phyloP scores from a whole-genome alignment of 2,329 filamentous ascomycete species.

The Aspergillus sp. region DNA sequence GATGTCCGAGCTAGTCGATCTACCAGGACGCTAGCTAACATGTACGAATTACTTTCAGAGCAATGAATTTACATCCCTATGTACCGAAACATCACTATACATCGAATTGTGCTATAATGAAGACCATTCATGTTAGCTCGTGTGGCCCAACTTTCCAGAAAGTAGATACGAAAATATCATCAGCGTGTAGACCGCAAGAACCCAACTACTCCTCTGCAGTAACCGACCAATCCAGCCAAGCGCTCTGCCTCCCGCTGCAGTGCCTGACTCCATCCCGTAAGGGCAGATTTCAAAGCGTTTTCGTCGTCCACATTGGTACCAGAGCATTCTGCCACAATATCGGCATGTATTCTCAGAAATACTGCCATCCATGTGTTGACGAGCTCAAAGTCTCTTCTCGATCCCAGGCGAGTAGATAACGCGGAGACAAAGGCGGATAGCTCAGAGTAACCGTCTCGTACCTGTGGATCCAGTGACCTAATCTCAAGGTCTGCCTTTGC shows the following conservation, averaged over 20 bases:
- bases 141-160: neutral
- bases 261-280: slow-evolving; percentile 70
- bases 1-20: neutral
- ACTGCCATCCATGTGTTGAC: slow-evolving; percentile 98
- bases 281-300: slow-evolving; percentile 55
- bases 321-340: slow-evolving; percentile 52
- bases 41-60: slow-evolving; percentile 15
- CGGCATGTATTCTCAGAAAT: slow-evolving; percentile 77
- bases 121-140: too few relatives aligned
- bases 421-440: slow-evolving; percentile 78
- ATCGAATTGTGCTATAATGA: too few relatives aligned
- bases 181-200: slow-evolving; percentile 67
- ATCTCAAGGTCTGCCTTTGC: slow-evolving; percentile 89
- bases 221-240: slow-evolving; percentile 76
- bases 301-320: slow-evolving; percentile 49
- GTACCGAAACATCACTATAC: neutral
- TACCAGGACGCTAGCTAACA: slow-evolving; percentile 6
- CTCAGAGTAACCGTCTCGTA: slow-evolving; percentile 60
- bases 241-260: slow-evolving; percentile 72
- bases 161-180: neutral
- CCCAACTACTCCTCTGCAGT: slow-evolving; percentile 80
- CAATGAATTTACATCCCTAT: slow-evolving; percentile 1
- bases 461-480: slow-evolving; percentile 66
- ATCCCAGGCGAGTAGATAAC: slow-evolving; percentile 68
- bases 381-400: slow-evolving; percentile 83